Base-by-base conservation (phyloP, 2,329 filamentous ascomycete species). In the Lasiodiplodia sp. region DNA sequence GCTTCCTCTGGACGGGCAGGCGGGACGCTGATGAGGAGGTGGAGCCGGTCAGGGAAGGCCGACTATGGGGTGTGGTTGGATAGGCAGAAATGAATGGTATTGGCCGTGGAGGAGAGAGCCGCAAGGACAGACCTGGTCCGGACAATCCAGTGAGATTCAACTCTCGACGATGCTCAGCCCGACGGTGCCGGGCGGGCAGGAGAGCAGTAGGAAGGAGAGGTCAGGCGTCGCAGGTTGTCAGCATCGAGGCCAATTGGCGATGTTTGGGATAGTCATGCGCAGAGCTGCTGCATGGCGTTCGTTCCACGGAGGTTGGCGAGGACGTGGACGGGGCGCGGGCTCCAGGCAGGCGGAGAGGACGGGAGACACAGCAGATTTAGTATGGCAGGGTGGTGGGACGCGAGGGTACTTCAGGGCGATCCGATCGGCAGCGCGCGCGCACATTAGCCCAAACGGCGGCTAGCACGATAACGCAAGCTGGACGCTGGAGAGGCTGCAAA, bases 381-480 rank as follows among this genome's bases (percentile, higher is more conserved):
- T 51, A 66, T 10, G 38, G 63, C 62, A 40, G 49, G 51, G 11
- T 25, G 63, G 63, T 66, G 65, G 65, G 64, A 67, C 51, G 57
- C 47, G 34, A 57, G 64, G 38, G 52, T 67, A 67, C 64, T 67
- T 67, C 52, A 57, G 64, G 58, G 52, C 55, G 65, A 66, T 66
- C 63, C 18, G 60, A 64, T 64, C 60, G 60, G 47, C 60, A 40
- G 47, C 62, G n/a, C n/a, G 49, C 31, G 51, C 34, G 49, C 31
- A 65, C 40, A 65, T 65, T 55, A 65, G 62, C 62, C 62, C 62
- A 65, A 65, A 65, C 47, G 47, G 62, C 49, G 63, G 63, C 63
- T 66, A 66, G 63, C 63, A 66, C 44, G 63, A 66, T 66, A 66
- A 66, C 63, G 63, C 63, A 66, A 66, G 60, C 60, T 52, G 47